A percentile compares a stretch with the other conserved stretches of the same genome.
Evolutionary conservation across 345 rosid genomes (phyloP).

Genomic region (Populus pruinosa): DNA sequence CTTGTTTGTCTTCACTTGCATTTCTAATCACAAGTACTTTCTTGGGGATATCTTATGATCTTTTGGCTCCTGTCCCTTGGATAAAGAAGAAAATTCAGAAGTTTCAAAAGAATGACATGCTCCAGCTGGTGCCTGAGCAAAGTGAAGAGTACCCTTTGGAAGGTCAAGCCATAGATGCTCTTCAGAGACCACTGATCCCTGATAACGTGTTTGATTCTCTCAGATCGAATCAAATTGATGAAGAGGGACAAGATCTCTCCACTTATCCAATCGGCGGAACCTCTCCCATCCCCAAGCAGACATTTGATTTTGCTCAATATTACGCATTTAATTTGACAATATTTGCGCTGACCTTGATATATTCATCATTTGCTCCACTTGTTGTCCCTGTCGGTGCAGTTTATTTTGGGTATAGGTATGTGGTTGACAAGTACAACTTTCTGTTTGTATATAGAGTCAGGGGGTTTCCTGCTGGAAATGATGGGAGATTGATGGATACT

Average conservation of each 20-base stretch:
- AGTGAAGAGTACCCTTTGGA: constrained; percentile 77
- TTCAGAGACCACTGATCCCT: constrained; percentile 67
- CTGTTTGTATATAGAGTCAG: constrained; percentile 85
- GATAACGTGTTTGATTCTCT: constrained; percentile 65
- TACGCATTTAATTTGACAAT: constrained; percentile 93
- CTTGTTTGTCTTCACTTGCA: constrained; percentile 92
- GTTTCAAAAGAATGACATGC: constrained; percentile 92
- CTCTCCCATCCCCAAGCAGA: constrained; percentile 90
- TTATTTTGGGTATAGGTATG: constrained; percentile 91
- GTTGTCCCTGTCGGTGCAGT: constrained; percentile 92
- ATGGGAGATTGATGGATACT: constrained; percentile 95
- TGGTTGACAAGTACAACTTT: constrained; percentile 96
- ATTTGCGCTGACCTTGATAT: constrained; percentile 86
- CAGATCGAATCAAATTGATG: constrained; percentile 39
- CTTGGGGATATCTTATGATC: constrained; percentile 86
- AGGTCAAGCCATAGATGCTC: constrained; percentile 53
- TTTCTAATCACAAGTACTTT: constrained; percentile 91
- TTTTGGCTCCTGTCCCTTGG: constrained; percentile 95
- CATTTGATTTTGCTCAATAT: constrained; percentile 93
- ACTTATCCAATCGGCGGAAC: constrained; percentile 80
- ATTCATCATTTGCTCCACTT: constrained; percentile 85
- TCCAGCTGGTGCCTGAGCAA: constrained; percentile 89
- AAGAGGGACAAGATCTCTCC: constrained; percentile 66
- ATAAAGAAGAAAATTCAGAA: constrained; percentile 84
- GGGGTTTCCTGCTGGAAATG: constrained; percentile 96